Evolutionary conservation across 1,139 yeast species (phyloP).

Genomic region (Pichia sp.): DNA sequence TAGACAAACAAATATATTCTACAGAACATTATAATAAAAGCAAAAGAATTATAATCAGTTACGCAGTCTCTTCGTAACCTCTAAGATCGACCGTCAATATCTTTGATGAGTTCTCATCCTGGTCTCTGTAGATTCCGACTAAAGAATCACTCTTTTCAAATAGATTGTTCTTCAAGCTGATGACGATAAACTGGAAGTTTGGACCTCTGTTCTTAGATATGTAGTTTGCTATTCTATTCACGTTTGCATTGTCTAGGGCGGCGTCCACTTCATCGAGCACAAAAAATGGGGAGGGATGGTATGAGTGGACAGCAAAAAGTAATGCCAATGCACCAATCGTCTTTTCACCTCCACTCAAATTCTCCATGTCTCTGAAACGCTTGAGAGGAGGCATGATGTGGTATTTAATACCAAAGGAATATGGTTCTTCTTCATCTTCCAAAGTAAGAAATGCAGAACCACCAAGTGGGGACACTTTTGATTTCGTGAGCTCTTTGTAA

Average conservation of each 20-base stretch:
- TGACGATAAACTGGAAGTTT: conserved; percentile 85
- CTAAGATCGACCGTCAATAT: conserved; percentile 70
- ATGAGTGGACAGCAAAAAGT: conserved; percentile 84
- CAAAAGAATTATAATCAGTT: not conserved
- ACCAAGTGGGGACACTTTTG: conserved; percentile 65
- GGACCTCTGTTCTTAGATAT: conserved; percentile 73
- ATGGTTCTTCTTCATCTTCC: conserved; percentile 90
- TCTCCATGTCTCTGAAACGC: conserved; percentile 87
- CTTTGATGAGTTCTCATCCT: conserved; percentile 63
- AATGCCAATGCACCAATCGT: conserved; percentile 94
- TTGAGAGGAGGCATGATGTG: conserved; percentile 98
- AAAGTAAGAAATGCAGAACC: conserved; percentile 91
- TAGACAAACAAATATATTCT: not conserved
- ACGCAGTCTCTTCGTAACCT: conserved; percentile 37
- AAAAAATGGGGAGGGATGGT: conserved; percentile 91
- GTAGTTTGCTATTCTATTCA: conserved; percentile 75
- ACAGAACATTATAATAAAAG: not conserved
- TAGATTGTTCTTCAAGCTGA: conserved; percentile 79
- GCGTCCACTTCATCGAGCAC: conserved; percentile 97
- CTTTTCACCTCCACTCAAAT: conserved; percentile 93
- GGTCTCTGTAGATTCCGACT: conserved; percentile 92
- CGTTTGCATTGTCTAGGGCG: conserved; percentile 88
- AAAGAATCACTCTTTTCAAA: conserved; percentile 81
- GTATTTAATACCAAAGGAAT: conserved; percentile 71
- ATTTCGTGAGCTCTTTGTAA: conserved; percentile 81